Evolutionary conservation across 2,329 filamentous ascomycete genomes (phyloP).

Genomic region (Xylariaceae sp.): DNA sequence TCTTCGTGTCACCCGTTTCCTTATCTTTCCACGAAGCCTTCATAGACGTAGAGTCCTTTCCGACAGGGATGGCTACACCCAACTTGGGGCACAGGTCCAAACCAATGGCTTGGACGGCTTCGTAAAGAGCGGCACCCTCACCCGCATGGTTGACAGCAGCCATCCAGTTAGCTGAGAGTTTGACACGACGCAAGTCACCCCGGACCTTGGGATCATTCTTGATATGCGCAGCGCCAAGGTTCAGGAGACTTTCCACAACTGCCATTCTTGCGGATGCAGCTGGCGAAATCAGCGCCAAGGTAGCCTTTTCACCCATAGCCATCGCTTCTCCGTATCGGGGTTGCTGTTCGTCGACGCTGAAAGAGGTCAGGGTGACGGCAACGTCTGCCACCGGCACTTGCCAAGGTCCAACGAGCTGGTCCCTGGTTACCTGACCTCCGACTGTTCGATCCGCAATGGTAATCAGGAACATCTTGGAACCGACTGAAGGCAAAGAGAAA

Average conservation of each 20-base stretch:
- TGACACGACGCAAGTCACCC: slow-evolving; percentile 70
- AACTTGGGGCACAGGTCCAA: slow-evolving; percentile 86
- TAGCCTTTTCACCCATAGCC: slow-evolving; percentile 51
- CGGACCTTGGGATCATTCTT: slow-evolving; percentile 36
- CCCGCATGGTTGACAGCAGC: slow-evolving; percentile 89
- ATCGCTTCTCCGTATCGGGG: slow-evolving; percentile 87
- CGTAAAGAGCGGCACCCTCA: slow-evolving; percentile 86
- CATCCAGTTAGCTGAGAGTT: slow-evolving; percentile 98
- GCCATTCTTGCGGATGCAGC: slow-evolving; percentile 94
- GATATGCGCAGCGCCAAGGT: slow-evolving; percentile 69
- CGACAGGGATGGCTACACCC: slow-evolving; percentile 91
- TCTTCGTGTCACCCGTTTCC: slow-evolving; percentile 61
- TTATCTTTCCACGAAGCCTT: slow-evolving; percentile 89
- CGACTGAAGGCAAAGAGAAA: slow-evolving; percentile 78
- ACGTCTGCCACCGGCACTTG: slow-evolving; percentile 92
- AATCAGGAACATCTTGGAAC: slow-evolving; percentile 96
- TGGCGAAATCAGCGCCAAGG: slow-evolving; percentile 81
- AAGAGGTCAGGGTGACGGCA: slow-evolving; percentile 81
- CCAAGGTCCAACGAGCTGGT: slow-evolving; percentile 97
- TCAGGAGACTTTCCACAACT: slow-evolving; percentile 88
- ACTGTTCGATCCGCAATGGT: slow-evolving; percentile 93
- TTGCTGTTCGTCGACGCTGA: slow-evolving; percentile 61
- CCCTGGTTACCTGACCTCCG: slow-evolving; percentile 78
- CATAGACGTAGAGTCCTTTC: slow-evolving; percentile 98
- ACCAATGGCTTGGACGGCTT: slow-evolving; percentile 88